Conservation (phyloP, 2,329 filamentous ascomycete genomes). For the Myriosclerotinia duriaeana region DNA sequence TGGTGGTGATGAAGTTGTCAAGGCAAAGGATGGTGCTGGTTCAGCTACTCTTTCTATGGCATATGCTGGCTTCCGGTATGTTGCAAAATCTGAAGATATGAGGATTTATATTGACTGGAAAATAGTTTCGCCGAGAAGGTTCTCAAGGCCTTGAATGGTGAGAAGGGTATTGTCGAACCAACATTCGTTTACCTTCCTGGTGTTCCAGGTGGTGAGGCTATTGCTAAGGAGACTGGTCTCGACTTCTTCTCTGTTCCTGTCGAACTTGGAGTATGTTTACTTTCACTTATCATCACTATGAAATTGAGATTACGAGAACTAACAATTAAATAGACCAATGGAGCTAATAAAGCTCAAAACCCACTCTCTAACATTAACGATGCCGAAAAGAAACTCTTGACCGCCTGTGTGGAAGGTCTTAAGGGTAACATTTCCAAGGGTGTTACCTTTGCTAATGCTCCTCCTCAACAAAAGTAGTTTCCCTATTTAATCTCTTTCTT, state of each 20-base stretch:
- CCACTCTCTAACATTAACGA: slow-evolving; percentile 31
- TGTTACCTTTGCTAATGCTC: slow-evolving; percentile 50
- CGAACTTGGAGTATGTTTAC: slow-evolving; percentile 84
- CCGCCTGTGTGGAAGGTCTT: slow-evolving; percentile 29
- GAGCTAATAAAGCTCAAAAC: slow-evolving; percentile 22
- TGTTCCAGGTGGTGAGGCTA: slow-evolving; percentile 80
- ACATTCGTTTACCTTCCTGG: slow-evolving; percentile 95
- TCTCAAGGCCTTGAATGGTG: slow-evolving; percentile 87
- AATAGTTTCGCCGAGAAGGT: slow-evolving; percentile 88
- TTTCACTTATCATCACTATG: slow-evolving; percentile 49
- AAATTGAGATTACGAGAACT: slow-evolving; percentile 72
- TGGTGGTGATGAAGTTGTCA: slow-evolving; percentile 97
- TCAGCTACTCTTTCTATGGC: slow-evolving; percentile 99
- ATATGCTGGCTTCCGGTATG: slow-evolving; percentile 90
- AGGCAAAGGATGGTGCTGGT: slow-evolving; percentile 97
- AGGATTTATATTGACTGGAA: slow-evolving; percentile 24
- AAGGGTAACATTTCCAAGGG: slow-evolving; percentile 89
- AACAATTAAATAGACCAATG: slow-evolving; percentile 73
- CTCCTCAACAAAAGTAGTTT: slow-evolving; percentile 27
- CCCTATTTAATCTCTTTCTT: slow-evolving; percentile 15
- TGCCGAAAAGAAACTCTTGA: slow-evolving; percentile 28
- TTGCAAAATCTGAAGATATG: background rate
- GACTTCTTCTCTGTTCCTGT: slow-evolving; percentile 97
- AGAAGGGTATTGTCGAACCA: slow-evolving; percentile 91
- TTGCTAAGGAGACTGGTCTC: slow-evolving; percentile 77